These are phyloP conservation scores for Pseudotsuga menziesii DNA, from an alignment of 75 land plant genomes.

Conservation along the genomic window DNA sequence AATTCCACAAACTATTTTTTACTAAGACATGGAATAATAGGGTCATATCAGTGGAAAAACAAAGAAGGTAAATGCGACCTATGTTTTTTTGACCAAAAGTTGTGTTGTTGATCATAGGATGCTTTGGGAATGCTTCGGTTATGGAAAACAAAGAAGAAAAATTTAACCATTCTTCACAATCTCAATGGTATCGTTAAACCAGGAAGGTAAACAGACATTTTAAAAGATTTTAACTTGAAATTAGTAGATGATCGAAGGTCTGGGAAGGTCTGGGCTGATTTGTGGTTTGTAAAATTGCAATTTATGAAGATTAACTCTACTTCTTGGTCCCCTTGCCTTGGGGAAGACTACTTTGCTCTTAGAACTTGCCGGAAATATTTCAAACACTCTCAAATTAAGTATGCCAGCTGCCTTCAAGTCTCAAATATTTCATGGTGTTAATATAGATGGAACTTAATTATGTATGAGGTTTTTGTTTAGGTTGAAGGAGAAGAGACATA, in stretches of 20 bases:
- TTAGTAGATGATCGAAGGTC: neutral
- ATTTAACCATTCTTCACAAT: constrained; percentile 50
- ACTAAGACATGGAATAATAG: too few species aligned
- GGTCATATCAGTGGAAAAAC: too few species aligned
- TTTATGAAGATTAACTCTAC: constrained; percentile 59
- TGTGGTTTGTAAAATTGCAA: neutral
- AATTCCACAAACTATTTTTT: too few species aligned
- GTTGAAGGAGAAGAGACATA: constrained; percentile 42
- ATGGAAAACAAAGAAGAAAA: constrained; percentile 35
- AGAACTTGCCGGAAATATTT: constrained; percentile 65
- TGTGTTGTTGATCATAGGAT: neutral
- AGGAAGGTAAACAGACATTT: constrained; percentile 26
- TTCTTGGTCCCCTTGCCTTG: constrained; percentile 70
- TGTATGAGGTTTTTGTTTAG: constrained; percentile 1
- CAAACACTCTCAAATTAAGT: constrained; percentile 37
- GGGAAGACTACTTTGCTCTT: constrained; percentile 72
- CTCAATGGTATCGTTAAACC: constrained; percentile 77
- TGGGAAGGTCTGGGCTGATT: neutral
- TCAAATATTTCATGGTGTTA: too few species aligned
- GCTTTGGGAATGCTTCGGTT: neutral
- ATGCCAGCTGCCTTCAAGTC: too few species aligned
- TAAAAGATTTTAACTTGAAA: neutral
- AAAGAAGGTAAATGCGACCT: too few species aligned
- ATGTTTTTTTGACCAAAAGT: too few species aligned
- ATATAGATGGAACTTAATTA: too few species aligned